Evolutionary conservation across 352 stramenopile genomes (phyloP).

Genomic region (Phytophthora sp.): DNA sequence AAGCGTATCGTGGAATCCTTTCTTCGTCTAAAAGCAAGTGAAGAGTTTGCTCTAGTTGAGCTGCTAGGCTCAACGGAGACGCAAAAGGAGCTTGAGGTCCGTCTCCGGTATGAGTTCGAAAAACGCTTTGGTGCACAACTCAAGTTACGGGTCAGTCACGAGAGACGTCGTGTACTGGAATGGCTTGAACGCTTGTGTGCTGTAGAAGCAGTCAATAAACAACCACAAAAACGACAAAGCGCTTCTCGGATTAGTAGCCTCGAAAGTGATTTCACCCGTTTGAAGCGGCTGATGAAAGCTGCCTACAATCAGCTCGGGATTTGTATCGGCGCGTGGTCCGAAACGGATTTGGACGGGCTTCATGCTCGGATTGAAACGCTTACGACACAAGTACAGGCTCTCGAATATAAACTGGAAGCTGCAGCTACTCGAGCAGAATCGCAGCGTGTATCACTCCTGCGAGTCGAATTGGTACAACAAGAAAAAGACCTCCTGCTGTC

Average conservation of each 20-base stretch:
- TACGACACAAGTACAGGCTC: slow-evolving; percentile 16
- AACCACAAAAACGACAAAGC: slow-evolving; percentile 6
- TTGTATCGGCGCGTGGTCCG: slow-evolving; percentile 52
- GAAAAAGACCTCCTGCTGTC: slow-evolving; percentile 68
- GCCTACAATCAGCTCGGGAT: slow-evolving; percentile 61
- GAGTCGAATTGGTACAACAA: slow-evolving; percentile 47
- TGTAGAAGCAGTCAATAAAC: slow-evolving; percentile 23
- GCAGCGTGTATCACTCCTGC: slow-evolving; percentile 48
- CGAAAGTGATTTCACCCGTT: slow-evolving; percentile 32
- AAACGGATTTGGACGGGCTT: slow-evolving; percentile 57
- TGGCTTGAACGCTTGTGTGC: slow-evolving; percentile 58
- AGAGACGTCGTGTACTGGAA: slow-evolving; percentile 58
- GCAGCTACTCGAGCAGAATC: slow-evolving; percentile 29
- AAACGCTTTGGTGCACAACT: slow-evolving; percentile 59
- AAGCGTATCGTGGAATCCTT: slow-evolving; percentile 33
- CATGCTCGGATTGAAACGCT: slow-evolving; percentile 24
- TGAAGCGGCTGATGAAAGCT: slow-evolving; percentile 36
- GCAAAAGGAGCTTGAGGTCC: slow-evolving; percentile 33
- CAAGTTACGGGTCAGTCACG: slow-evolving; percentile 57
- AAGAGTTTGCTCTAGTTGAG: not conserved
- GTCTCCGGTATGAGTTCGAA: slow-evolving; percentile 58
- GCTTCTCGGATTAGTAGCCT: slow-evolving; percentile 2
- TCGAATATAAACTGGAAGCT: slow-evolving; percentile 20
- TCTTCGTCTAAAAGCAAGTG: slow-evolving; percentile 12
- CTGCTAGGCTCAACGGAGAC: slow-evolving; percentile 12